A percentile compares a stretch with the other conserved stretches of the same genome.
phyloP scores from a whole-genome alignment of 1,139 yeast species.

The Taphrina confusa region DNA sequence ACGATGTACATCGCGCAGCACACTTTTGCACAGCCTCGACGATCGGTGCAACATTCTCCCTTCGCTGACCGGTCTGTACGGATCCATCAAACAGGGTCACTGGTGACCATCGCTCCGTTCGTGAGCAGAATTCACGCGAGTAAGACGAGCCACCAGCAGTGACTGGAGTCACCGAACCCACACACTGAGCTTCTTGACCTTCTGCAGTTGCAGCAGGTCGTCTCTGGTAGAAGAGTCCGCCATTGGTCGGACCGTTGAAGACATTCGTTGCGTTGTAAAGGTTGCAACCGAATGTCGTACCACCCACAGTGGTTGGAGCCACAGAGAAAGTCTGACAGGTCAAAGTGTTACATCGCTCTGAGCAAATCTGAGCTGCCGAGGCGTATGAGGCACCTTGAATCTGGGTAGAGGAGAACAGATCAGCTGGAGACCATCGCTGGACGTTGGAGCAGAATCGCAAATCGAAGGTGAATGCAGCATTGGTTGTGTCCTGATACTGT shows the following conservation, averaged over 20 bases:
- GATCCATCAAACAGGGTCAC: slow-evolving; percentile 28
- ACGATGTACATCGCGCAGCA: slow-evolving; percentile 23
- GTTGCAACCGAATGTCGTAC: slow-evolving; percentile 29
- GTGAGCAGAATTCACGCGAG: slow-evolving; percentile 30
- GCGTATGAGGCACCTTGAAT: slow-evolving; percentile 23
- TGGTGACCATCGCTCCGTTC: slow-evolving; percentile 34
- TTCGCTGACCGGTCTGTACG: slow-evolving; percentile 27
- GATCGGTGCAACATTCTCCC: slow-evolving; percentile 7
- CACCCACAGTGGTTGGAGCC: slow-evolving; percentile 31
- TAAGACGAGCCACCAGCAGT: slow-evolving; percentile 4
- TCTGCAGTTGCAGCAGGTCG: slow-evolving; percentile 10
- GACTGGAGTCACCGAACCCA: slow-evolving; percentile 15
- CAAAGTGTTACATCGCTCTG: slow-evolving; percentile 21
- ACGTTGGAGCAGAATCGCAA: slow-evolving; percentile 34
- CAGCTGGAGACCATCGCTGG: slow-evolving; percentile 32
- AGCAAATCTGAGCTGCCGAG: slow-evolving; percentile 30
- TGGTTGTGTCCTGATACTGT: slow-evolving; percentile 32
- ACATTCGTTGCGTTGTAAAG: slow-evolving; percentile 32
- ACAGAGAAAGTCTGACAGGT: slow-evolving; percentile 30
- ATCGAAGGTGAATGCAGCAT: slow-evolving; percentile 11
- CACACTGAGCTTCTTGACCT: slow-evolving; percentile 22
- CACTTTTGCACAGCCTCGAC: slow-evolving; percentile 28
- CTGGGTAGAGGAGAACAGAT: slow-evolving; percentile 26
- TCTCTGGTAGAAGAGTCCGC: slow-evolving; percentile 33
- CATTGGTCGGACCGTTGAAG: slow-evolving; percentile 34